These are phyloP conservation scores for Gastrolobium villosum DNA, from an alignment of 306 rosid species.

Conservation along the genomic window DNA sequence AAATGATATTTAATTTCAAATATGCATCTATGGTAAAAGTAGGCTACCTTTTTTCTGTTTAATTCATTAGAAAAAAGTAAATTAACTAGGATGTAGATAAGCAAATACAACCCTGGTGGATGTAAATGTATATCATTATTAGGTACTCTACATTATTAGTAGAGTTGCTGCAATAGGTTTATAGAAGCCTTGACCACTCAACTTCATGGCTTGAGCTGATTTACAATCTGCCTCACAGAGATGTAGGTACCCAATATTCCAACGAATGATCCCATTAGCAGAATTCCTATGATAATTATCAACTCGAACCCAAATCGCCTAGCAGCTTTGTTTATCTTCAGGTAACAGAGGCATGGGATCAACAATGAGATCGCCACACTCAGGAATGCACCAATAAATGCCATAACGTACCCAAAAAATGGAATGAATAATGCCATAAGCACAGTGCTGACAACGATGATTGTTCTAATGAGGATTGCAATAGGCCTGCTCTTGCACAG, in stretches of 20 bases:
- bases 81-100: background rate
- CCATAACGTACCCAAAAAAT: slow-evolving; percentile 72
- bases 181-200: no score
- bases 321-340: slow-evolving; percentile 62
- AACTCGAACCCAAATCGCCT: slow-evolving; percentile 56
- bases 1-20: background rate
- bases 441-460: slow-evolving; percentile 56
- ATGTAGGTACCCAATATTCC: slow-evolving; percentile 56
- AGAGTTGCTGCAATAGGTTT: slow-evolving; percentile 24
- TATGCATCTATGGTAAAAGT: no score
- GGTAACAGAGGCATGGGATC: slow-evolving; percentile 69
- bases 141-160: background rate
- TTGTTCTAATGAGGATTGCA: slow-evolving; percentile 57
- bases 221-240: slow-evolving; percentile 56
- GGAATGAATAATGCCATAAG: slow-evolving; percentile 64
- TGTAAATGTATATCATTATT: background rate
- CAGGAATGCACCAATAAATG: slow-evolving; percentile 63
- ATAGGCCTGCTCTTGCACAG: background rate
- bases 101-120: background rate
- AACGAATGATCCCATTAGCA: slow-evolving; percentile 53
- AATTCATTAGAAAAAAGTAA: background rate
- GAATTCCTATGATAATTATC: slow-evolving; percentile 46
- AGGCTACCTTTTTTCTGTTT: background rate
- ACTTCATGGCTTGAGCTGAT: slow-evolving; percentile 29
- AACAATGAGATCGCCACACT: slow-evolving; percentile 51